Percentiles rank a stretch among this genome's conserved stretches.
phyloP scores from a whole-genome alignment of 257 asterid genomes.

The Capsicum pubescens region DNA sequence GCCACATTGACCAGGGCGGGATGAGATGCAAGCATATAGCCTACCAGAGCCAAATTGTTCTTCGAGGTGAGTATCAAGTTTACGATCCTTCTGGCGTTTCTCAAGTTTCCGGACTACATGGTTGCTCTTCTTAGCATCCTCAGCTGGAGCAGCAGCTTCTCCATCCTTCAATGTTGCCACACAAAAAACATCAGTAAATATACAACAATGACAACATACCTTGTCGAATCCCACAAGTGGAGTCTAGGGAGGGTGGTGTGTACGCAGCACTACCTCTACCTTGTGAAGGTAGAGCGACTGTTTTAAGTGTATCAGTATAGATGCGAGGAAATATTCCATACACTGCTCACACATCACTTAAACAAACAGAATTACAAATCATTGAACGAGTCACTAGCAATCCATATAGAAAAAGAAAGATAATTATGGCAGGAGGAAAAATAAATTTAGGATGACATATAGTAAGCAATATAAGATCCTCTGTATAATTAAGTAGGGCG shows the following conservation, averaged over 20 bases:
- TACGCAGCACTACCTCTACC: no score
- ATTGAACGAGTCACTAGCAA: background rate
- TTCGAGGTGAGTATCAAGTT: conserved; percentile 65
- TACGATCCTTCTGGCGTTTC: conserved; percentile 61
- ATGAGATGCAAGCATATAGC: conserved; percentile 60
- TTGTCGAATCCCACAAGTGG: no score
- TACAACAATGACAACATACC: no score
- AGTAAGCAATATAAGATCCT: background rate
- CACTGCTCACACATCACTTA: conserved; percentile 11
- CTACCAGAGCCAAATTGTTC: conserved; percentile 69
- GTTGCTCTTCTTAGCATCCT: conserved; percentile 67
- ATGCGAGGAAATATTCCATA: background rate
- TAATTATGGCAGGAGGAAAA: background rate
- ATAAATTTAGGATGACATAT: background rate
- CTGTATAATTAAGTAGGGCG: background rate
- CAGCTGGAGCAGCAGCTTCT: conserved; percentile 47
- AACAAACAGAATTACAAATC: no score
- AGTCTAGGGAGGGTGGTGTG: no score
- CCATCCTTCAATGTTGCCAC: conserved; percentile 36
- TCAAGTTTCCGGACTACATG: conserved; percentile 65
- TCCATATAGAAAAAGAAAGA: background rate
- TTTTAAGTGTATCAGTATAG: background rate
- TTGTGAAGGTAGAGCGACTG: no score
- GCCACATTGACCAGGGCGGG: conserved; percentile 76
- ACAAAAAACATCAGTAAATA: background rate